Conservation (phyloP, 345 rosid genomes). For the Cardamine occulta region DNA sequence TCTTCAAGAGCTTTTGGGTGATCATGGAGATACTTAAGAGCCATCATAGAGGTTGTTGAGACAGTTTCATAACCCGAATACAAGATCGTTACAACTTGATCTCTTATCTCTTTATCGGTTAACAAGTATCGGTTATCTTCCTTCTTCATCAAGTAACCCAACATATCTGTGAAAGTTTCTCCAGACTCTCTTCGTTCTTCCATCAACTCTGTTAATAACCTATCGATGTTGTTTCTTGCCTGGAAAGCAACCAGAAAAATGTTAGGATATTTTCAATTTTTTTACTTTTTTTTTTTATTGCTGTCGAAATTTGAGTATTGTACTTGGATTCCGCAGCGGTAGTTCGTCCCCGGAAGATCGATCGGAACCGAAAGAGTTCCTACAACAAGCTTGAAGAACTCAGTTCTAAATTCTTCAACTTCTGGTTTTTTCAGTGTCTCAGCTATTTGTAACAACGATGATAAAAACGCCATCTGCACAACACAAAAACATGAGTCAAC, state of each 20-base stretch:
- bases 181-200: constrained; percentile 58
- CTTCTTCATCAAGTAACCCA: constrained; percentile 63
- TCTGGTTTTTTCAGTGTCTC: constrained; percentile 48
- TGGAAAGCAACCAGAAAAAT: constrained; percentile 39
- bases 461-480: constrained; percentile 73
- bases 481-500: constrained; percentile 13
- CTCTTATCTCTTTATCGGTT: constrained; percentile 70
- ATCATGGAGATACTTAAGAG: constrained; percentile 83
- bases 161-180: constrained; percentile 63
- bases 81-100: constrained; percentile 76
- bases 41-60: constrained; percentile 92
- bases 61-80: constrained; percentile 89
- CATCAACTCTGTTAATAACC: constrained; percentile 57
- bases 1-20: constrained; percentile 71
- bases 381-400: constrained; percentile 74
- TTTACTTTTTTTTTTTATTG: neutral
- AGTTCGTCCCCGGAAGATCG: constrained; percentile 69
- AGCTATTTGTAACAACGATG: constrained; percentile 71
- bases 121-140: constrained; percentile 54
- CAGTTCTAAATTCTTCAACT: constrained; percentile 61
- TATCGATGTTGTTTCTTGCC: constrained; percentile 67
- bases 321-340: constrained; percentile 68
- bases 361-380: constrained; percentile 83
- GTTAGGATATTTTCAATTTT: neutral
- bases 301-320: neutral